These are phyloP conservation scores for Coemansia sp. DNA, from an alignment of 192 early-diverging fungal species.

Conservation along the genomic window DNA sequence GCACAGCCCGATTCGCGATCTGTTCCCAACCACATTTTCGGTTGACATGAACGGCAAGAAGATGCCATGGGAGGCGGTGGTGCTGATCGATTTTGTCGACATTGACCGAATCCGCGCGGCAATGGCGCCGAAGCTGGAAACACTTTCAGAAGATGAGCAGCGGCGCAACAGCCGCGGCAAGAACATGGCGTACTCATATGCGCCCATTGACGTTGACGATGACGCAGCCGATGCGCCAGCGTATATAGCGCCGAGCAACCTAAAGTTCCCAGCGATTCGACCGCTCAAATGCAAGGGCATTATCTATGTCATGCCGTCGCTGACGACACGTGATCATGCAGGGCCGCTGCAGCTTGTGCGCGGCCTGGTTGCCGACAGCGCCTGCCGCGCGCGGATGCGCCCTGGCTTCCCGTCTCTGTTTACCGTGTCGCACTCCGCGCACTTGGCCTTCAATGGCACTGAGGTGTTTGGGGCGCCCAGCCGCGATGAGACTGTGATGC, in stretches of 20 bases:
- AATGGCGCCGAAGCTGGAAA: constrained; percentile 67
- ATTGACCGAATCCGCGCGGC: constrained; percentile 79
- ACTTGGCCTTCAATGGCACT: constrained; percentile 75
- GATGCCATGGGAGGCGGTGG: constrained; percentile 97
- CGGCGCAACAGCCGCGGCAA: constrained; percentile 62
- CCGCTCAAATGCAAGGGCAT: constrained; percentile 57
- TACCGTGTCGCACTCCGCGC: constrained; percentile 69
- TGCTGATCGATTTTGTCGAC: constrained; percentile 97
- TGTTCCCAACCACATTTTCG: constrained; percentile 90
- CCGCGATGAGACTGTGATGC: constrained; percentile 54
- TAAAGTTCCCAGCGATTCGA: constrained; percentile 69
- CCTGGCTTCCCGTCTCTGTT: constrained; percentile 91
- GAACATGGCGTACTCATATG: constrained; percentile 65
- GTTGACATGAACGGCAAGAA: constrained; percentile 99
- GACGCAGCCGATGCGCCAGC: constrained; percentile 31
- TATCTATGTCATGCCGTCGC: constrained; percentile 61
- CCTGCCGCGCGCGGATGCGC: constrained; percentile 60
- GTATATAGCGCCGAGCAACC: constrained; percentile 64
- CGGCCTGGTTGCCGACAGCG: constrained; percentile 64
- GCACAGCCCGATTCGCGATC: constrained; percentile 88
- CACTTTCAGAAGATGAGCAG: constrained; percentile 60
- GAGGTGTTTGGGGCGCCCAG: constrained; percentile 83
- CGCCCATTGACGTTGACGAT: constrained; percentile 27
- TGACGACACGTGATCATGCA: constrained; percentile 36
- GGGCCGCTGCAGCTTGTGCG: constrained; percentile 49